Percentiles rank a stretch among this genome's conserved stretches.
Evolutionary conservation across 2,329 filamentous ascomycete species (phyloP).

Genomic region (Epichloe gansuensis): DNA sequence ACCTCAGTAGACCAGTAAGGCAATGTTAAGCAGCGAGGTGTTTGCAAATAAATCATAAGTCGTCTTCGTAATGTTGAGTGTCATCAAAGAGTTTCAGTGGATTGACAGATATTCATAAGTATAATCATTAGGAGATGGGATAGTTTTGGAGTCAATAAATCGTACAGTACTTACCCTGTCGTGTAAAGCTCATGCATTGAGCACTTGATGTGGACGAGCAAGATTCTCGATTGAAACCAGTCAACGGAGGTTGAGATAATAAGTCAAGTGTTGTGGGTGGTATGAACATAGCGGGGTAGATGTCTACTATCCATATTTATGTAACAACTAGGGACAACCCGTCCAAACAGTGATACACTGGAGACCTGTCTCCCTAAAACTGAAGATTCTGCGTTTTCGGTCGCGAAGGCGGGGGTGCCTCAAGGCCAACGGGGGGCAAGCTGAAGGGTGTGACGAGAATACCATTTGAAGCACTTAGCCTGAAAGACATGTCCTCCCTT

Average conservation of each 20-base stretch:
- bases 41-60: slow-evolving; percentile 23
- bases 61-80: slow-evolving; percentile 32
- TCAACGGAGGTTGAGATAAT: neutral
- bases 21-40: neutral
- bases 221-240: neutral
- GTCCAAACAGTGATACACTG: no score
- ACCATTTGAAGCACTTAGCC: slow-evolving; percentile 64
- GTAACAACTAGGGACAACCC: neutral
- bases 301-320: neutral
- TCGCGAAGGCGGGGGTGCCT: neutral
- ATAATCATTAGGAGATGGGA: slow-evolving; percentile 31
- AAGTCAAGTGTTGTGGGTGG: neutral
- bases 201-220: neutral
- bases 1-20: neutral
- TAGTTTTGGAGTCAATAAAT: neutral
- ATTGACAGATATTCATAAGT: slow-evolving; percentile 45
- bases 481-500: slow-evolving; percentile 83
- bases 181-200: neutral
- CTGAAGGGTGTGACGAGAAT: slow-evolving; percentile 82
- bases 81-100: slow-evolving; percentile 39
- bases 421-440: slow-evolving; percentile 44
- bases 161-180: neutral
- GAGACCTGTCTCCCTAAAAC: slow-evolving; percentile 38
- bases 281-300: neutral
- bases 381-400: slow-evolving; percentile 53